Evolutionary conservation across 176 grass and related monocot genomes (phyloP).

Genomic region (Themeda triandra): DNA sequence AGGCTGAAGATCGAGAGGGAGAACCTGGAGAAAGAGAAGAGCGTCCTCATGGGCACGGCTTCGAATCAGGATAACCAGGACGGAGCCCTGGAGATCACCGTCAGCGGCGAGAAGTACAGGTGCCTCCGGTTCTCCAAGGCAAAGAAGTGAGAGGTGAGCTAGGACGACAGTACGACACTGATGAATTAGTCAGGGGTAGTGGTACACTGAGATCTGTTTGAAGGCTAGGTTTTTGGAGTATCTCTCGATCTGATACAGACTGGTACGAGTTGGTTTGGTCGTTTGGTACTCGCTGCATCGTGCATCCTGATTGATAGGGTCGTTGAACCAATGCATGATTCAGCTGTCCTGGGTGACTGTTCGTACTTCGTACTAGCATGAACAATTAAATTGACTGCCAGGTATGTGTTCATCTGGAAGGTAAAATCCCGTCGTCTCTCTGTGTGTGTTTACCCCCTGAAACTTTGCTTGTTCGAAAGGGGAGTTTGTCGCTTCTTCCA

Average conservation of each 20-base stretch:
- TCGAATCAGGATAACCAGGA: slow-evolving; percentile 89
- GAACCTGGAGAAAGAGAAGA: slow-evolving; percentile 96
- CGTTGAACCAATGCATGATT: not conserved
- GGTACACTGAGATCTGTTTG: not conserved
- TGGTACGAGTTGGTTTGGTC: not conserved
- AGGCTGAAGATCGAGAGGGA: slow-evolving; percentile 87
- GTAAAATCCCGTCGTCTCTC: too few species aligned
- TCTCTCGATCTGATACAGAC: not conserved
- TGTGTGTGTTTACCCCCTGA: too few species aligned
- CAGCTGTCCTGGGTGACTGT: not conserved
- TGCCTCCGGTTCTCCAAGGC: slow-evolving; percentile 94
- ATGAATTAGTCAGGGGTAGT: not conserved
- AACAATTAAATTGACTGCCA: not conserved
- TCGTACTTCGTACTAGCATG: not conserved
- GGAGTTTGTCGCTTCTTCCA: not conserved
- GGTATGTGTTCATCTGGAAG: not conserved
- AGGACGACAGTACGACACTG: not conserved
- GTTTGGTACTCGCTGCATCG: not conserved
- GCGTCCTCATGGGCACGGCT: slow-evolving; percentile 81
- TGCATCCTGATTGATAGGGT: not conserved
- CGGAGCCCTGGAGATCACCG: slow-evolving; percentile 92
- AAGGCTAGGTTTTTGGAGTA: not conserved
- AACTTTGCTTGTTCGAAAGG: too few species aligned
- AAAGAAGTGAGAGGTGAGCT: slow-evolving; percentile 60
- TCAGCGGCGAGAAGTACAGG: slow-evolving; percentile 91